Percentiles rank a stretch among this genome's conserved stretches.
Evolutionary conservation across 495 filamentous ascomycete species (phyloP).

Genomic region (Acidomyces sp.): DNA sequence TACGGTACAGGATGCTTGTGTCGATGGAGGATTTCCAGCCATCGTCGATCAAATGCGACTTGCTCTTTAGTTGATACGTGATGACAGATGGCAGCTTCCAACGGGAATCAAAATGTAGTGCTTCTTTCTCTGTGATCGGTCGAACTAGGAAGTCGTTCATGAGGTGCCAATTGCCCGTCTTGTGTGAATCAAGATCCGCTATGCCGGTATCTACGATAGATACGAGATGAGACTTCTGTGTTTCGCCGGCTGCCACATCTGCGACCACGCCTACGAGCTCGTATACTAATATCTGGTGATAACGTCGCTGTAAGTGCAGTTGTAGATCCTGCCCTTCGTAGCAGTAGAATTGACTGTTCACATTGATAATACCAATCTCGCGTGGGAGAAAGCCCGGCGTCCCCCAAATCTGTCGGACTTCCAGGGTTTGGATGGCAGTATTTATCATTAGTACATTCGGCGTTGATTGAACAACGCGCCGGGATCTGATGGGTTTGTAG

Average conservation of each 20-base stretch:
- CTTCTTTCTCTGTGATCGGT: conserved; percentile 64
- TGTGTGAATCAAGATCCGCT: conserved; percentile 28
- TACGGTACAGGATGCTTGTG: conserved; percentile 66
- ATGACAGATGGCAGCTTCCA: conserved; percentile 89
- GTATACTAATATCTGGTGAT: conserved; percentile 66
- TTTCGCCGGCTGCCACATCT: conserved; percentile 70
- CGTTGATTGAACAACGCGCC: conserved; percentile 65
- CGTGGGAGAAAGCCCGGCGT: conserved; percentile 82
- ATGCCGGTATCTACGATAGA: conserved; percentile 69
- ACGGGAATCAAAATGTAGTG: conserved; percentile 67
- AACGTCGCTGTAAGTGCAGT: conserved; percentile 47
- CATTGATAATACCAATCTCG: conserved; percentile 77
- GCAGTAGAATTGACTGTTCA: conserved; percentile 71
- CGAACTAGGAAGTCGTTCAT: conserved; percentile 96
- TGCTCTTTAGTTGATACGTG: conserved; percentile 65
- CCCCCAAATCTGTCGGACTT: conserved; percentile 69
- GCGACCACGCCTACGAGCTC: conserved; percentile 83
- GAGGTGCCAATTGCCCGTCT: conserved; percentile 67
- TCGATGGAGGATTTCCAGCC: conserved; percentile 76
- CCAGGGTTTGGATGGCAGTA: conserved; percentile 53
- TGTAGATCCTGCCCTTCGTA: conserved; percentile 79
- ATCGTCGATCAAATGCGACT: conserved; percentile 63
- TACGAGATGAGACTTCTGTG: conserved; percentile 81
- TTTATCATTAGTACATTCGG: conserved; percentile 79
- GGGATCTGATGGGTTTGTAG: conserved; percentile 67